Conservation (phyloP, 2,329 filamentous ascomycete genomes). For the Ascochyta rabiei region DNA sequence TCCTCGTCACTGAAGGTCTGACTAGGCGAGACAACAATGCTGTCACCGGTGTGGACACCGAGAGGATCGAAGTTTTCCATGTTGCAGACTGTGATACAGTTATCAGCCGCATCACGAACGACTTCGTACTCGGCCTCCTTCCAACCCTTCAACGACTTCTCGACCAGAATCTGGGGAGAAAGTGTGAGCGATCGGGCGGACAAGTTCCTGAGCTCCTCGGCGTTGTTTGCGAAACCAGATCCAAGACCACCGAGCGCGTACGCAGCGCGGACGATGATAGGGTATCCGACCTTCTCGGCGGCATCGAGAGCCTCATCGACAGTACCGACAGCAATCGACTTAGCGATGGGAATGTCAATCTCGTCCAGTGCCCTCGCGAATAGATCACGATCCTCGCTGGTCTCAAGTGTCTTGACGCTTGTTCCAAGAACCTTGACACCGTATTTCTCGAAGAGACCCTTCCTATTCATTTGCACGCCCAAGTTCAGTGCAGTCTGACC, state of each 20-base stretch:
- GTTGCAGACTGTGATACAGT: constrained; percentile 99
- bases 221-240: constrained; percentile 92
- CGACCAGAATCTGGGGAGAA: constrained; percentile 94
- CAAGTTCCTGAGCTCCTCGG: constrained; percentile 92
- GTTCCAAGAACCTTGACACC: constrained; percentile 95
- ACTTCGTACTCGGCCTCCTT: constrained; percentile 99
- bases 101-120: constrained; percentile 94
- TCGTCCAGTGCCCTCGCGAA: constrained; percentile 95
- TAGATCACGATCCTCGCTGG: constrained; percentile 92
- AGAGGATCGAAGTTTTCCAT: constrained; percentile 99
- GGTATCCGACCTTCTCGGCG: constrained; percentile 86
- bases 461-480: constrained; percentile 95
- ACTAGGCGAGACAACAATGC: constrained; percentile 95
- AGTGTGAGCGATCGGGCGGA: constrained; percentile 90
- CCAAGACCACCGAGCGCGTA: constrained; percentile 96
- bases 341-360: constrained; percentile 96
- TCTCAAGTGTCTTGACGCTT: constrained; percentile 90
- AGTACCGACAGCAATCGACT: constrained; percentile 90
- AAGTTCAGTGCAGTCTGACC: constrained; percentile 97
- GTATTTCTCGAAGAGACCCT: constrained; percentile 94
- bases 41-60: constrained; percentile 97
- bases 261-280: constrained; percentile 96
- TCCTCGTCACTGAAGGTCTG: constrained; percentile 98
- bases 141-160: constrained; percentile 99
- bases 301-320: constrained; percentile 91